Evolutionary conservation across 257 asterid genomes (phyloP), one percentile per base, ranked within the genome.

Genomic region (Ballota nigra): DNA sequence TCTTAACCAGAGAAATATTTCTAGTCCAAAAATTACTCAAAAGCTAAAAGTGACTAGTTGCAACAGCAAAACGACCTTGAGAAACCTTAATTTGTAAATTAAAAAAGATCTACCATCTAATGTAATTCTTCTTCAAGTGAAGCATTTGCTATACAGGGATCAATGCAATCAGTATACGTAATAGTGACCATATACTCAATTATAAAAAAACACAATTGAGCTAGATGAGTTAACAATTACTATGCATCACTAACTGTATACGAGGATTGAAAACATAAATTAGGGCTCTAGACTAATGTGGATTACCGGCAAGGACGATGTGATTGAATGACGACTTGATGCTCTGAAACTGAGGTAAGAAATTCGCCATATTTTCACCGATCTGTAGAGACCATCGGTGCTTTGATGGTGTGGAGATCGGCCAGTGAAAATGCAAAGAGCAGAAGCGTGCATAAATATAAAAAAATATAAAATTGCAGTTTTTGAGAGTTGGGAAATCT

Each of bases 341-440:
- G 60, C 91, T 89, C 79, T 92, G 99, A 73, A 88, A 88, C 86
- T 95, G 99, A 81, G 99, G 96, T 81, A 95, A 81, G 75, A 95
- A 90, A 82, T 70, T 92, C 79, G 99, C 96, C 99, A 94, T 94
- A 7, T 72, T 16, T 45, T 70, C 75, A 74, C 75, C 78, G 86
- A 87, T 83, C 85, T 65, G 83, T 60, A 40, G 72, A 64, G 72
- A 85, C 63, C 84, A 83, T 83, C 77, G 73, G 76, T 71, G 75
- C 83, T 67, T 76, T 22, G 57, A 65, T 38, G 70, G 75, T 57
- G 73, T 26, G 41, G 81, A 75, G 89, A 81, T 81, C 86, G 82
- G 82, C 66, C 78, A 75, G 73, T 8, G 53, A 63, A 16, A 77
- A 68, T 74, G 74, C 66, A 41, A 38, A 28, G 77, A 64, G 68